Conservation (phyloP, 352 stramenopile genomes). For the Globisporangium mamillatum region DNA sequence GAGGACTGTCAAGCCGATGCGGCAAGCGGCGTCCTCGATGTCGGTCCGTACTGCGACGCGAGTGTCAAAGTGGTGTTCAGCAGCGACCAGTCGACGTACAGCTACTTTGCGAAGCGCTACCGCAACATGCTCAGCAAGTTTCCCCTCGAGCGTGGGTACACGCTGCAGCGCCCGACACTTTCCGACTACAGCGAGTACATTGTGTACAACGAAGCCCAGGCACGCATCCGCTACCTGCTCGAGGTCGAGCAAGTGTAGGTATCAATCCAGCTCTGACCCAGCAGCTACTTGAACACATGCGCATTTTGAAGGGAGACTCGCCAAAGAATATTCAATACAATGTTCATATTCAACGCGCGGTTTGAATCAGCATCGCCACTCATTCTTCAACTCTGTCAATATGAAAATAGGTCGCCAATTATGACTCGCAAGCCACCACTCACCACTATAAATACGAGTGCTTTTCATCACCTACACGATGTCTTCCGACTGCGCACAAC, state of each 20-base stretch:
- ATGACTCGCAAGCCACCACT: not conserved
- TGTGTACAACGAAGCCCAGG: constrained; percentile 25
- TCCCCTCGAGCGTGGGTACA: constrained; percentile 24
- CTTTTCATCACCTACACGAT: not conserved
- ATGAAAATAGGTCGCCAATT: not conserved
- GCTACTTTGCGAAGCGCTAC: constrained; percentile 51
- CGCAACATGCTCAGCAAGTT: constrained; percentile 35
- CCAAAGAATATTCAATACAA: not conserved
- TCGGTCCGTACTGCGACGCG: constrained; percentile 24
- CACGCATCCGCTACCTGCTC: constrained; percentile 22
- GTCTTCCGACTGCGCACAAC: not conserved
- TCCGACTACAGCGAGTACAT: constrained; percentile 24
- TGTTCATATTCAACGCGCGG: not conserved
- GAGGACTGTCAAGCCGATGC: not conserved
- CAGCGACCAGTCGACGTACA: constrained; percentile 18
- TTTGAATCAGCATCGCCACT: not conserved
- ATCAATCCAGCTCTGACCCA: not conserved
- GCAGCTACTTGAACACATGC: not conserved
- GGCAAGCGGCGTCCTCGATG: constrained; percentile 4
- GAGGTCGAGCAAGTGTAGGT: constrained; percentile 18
- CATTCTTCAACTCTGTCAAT: not conserved
- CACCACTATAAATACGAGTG: not conserved
- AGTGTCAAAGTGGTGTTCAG: constrained; percentile 22
- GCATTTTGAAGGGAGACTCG: not conserved
- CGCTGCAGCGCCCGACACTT: constrained; percentile 11